These are phyloP conservation scores for Bacterosira constricta DNA, from an alignment of 108 stramenopile genomes.

Conservation along the genomic window DNA sequence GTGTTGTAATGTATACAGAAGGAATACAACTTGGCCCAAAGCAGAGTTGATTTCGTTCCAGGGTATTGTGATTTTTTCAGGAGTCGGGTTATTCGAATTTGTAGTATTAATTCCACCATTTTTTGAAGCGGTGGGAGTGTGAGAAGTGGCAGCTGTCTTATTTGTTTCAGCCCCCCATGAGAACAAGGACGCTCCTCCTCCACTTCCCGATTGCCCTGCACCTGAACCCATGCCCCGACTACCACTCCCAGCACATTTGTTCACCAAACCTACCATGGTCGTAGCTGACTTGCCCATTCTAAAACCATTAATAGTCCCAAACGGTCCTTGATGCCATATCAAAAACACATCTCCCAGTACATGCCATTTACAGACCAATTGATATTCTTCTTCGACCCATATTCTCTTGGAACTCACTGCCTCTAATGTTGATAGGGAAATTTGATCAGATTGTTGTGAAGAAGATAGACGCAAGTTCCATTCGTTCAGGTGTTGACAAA, in stretches of 20 bases:
- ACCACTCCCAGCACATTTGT: neutral
- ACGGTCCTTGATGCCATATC: constrained; percentile 82
- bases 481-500: constrained; percentile 16
- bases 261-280: constrained; percentile 17
- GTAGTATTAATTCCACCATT: neutral
- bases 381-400: constrained; percentile 30
- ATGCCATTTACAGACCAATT: constrained; percentile 57
- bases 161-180: constrained; percentile 28
- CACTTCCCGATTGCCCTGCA: neutral
- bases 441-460: constrained; percentile 21
- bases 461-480: constrained; percentile 24
- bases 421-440: constrained; percentile 15
- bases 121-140: constrained; percentile 6
- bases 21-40: constrained; percentile 69
- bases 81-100: neutral
- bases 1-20: constrained; percentile 66
- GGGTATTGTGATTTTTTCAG: constrained; percentile 49
- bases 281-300: constrained; percentile 61
- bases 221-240: neutral
- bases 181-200: constrained; percentile 22
- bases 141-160: neutral
- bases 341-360: constrained; percentile 77
- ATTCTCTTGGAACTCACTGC: constrained; percentile 8
- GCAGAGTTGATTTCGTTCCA: constrained; percentile 88
- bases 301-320: constrained; percentile 83